A percentile compares a stretch with the other conserved stretches of the same genome.
Evolutionary conservation across 495 filamentous ascomycete genomes (phyloP).

Genomic region (Penicillium flavigenum): DNA sequence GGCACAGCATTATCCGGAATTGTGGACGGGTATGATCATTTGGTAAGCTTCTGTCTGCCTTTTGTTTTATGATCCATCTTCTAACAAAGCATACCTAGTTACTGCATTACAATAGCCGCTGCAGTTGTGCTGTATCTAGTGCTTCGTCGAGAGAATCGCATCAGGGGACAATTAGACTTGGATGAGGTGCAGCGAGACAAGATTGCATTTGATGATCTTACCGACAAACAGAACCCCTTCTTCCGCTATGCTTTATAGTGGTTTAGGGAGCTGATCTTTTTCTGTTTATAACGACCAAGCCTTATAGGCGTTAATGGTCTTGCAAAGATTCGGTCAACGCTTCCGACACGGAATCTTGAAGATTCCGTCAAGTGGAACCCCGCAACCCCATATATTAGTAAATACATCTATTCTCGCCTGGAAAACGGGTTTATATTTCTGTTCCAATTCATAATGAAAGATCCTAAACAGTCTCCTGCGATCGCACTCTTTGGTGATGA

Average conservation of each 20-base stretch:
- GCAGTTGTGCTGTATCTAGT: slow-evolving; percentile 56
- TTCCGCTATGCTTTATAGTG: slow-evolving; percentile 67
- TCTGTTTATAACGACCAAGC: too few relatives aligned
- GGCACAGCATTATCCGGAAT: slow-evolving; percentile 62
- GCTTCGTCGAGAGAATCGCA: slow-evolving; percentile 56
- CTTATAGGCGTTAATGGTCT: too few relatives aligned
- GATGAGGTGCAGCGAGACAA: slow-evolving; percentile 63
- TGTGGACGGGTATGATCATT: slow-evolving; percentile 70
- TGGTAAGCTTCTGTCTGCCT: slow-evolving; percentile 48
- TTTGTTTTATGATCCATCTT: neutral
- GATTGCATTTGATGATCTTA: slow-evolving; percentile 69
- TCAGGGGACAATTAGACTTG: slow-evolving; percentile 43
- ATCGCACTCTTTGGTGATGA: too few relatives aligned
- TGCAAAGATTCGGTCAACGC: too few relatives aligned
- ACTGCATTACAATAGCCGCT: slow-evolving; percentile 63
- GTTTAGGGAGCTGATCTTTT: too few relatives aligned
- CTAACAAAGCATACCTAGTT: slow-evolving; percentile 42
- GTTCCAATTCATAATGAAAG: too few relatives aligned
- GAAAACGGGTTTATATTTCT: too few relatives aligned
- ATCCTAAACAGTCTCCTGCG: too few relatives aligned
- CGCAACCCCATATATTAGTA: too few relatives aligned
- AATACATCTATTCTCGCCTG: too few relatives aligned
- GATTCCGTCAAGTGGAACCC: too few relatives aligned
- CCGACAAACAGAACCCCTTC: slow-evolving; percentile 72
- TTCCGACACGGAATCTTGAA: too few relatives aligned